Percentiles rank a stretch among this genome's conserved stretches.
Evolutionary conservation across 176 grass and related monocot species (phyloP).

Genomic region (Bolboschoenus planiculmis): DNA sequence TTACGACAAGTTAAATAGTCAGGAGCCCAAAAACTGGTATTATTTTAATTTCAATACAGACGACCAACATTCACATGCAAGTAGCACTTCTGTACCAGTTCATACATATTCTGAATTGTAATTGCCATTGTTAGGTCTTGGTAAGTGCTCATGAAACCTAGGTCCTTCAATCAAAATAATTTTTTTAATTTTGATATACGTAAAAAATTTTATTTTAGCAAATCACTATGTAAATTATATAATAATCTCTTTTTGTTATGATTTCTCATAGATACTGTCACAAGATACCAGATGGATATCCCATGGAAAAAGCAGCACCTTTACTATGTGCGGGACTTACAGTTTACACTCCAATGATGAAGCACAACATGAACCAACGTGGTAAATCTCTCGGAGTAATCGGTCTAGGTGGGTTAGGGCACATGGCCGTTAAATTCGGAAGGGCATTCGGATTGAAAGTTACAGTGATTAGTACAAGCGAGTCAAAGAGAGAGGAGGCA

Average conservation of each 20-base stretch:
- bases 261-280: conserved; percentile 1
- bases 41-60: too few species aligned
- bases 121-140: background rate
- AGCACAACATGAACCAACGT: conserved; percentile 27
- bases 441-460: conserved; percentile 42
- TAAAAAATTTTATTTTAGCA: background rate
- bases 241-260: background rate
- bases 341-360: conserved; percentile 42
- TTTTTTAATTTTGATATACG: background rate
- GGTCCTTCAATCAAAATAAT: background rate
- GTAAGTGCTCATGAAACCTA: background rate
- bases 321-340: conserved; percentile 44
- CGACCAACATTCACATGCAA: background rate
- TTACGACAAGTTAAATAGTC: background rate
- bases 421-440: conserved; percentile 40
- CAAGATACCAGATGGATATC: conserved; percentile 27
- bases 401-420: conserved; percentile 44
- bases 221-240: background rate
- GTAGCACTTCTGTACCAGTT: background rate
- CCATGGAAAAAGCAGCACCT: conserved; percentile 29
- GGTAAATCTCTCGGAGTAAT: conserved; percentile 40
- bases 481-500: conserved; percentile 35
- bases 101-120: background rate
- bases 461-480: conserved; percentile 43
- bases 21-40: background rate